phyloP scores from a whole-genome alignment of 208 protist genomes.

The Strigomonas culicis region DNA sequence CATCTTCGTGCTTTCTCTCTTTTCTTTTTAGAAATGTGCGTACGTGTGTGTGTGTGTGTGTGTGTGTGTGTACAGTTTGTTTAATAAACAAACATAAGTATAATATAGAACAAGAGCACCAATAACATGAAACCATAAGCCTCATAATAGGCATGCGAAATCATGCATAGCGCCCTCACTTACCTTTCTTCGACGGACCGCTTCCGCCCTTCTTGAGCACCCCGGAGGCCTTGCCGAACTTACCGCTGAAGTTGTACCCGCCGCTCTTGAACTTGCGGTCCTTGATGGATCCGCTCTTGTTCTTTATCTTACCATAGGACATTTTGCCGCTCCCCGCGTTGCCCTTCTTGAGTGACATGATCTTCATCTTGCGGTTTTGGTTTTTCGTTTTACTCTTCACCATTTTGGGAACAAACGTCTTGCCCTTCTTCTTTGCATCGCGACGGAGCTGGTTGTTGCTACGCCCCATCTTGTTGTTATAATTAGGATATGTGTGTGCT shows the following conservation, averaged over 20 bases:
- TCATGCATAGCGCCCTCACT: too few relatives aligned
- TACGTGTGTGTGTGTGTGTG: too few relatives aligned
- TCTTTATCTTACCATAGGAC: slow-evolving; percentile 64
- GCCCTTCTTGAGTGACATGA: slow-evolving; percentile 38
- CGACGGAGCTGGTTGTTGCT: slow-evolving; percentile 86
- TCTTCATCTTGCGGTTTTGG: slow-evolving; percentile 51
- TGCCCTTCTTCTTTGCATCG: slow-evolving; percentile 48
- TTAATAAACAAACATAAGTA: too few relatives aligned
- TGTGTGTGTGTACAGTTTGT: too few relatives aligned
- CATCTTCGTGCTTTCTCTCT: too few relatives aligned
- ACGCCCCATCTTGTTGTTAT: slow-evolving; percentile 46
- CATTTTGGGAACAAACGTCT: slow-evolving; percentile 66
- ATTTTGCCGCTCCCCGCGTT: slow-evolving; percentile 47
- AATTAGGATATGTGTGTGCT: not conserved
- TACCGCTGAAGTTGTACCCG: slow-evolving; percentile 78
- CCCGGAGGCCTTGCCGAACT: slow-evolving; percentile 64
- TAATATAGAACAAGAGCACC: too few relatives aligned
- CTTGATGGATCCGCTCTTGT: slow-evolving; percentile 51
- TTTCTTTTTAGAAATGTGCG: not conserved
- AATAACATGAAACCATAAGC: too few relatives aligned
- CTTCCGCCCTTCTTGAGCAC: slow-evolving; percentile 54
- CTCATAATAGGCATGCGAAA: too few relatives aligned
- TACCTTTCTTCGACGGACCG: slow-evolving; percentile 20
- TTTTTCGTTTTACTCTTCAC: slow-evolving; percentile 84
- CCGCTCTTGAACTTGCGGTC: slow-evolving; percentile 71